A percentile compares a stretch with the other conserved stretches of the same genome.
Evolutionary conservation across 495 filamentous ascomycete species (phyloP).

Genomic region (Penicillium pancosmium): DNA sequence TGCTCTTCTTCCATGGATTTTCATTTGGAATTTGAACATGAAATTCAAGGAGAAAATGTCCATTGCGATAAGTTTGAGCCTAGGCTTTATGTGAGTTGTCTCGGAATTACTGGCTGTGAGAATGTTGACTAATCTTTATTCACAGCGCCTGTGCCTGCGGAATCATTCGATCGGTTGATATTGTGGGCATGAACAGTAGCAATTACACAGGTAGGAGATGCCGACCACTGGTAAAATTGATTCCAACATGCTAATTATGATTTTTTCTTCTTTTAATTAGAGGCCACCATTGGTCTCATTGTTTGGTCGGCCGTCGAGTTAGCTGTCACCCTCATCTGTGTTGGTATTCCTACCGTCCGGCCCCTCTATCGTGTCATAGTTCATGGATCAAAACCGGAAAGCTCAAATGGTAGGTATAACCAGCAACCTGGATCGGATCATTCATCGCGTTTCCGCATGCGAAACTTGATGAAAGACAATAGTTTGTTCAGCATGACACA

Average conservation of each 20-base stretch:
- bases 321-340: conserved; percentile 25
- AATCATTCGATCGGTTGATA: conserved; percentile 23
- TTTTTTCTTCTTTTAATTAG: neutral
- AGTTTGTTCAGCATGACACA: conserved; percentile 8
- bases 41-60: conserved; percentile 28
- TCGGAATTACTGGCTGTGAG: neutral
- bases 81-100: conserved; percentile 22
- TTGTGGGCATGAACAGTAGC: conserved; percentile 18
- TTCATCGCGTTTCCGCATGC: conserved; percentile 12
- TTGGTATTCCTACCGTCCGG: conserved; percentile 24
- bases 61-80: conserved; percentile 25
- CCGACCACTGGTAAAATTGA: neutral
- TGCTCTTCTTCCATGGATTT: conserved; percentile 27
- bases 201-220: conserved; percentile 23
- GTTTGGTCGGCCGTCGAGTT: conserved; percentile 28
- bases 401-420: conserved; percentile 13
- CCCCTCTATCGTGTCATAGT: conserved; percentile 23
- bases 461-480: conserved; percentile 9
- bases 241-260: neutral
- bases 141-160: conserved; percentile 22
- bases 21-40: conserved; percentile 31
- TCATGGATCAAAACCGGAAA: conserved; percentile 16
- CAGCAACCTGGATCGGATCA: conserved; percentile 10
- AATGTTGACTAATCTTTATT: neutral
- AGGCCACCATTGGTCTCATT: conserved; percentile 22